Base-by-base conservation (phyloP, 2,329 filamentous ascomycete species). In the Colletotrichum plurivorum region DNA sequence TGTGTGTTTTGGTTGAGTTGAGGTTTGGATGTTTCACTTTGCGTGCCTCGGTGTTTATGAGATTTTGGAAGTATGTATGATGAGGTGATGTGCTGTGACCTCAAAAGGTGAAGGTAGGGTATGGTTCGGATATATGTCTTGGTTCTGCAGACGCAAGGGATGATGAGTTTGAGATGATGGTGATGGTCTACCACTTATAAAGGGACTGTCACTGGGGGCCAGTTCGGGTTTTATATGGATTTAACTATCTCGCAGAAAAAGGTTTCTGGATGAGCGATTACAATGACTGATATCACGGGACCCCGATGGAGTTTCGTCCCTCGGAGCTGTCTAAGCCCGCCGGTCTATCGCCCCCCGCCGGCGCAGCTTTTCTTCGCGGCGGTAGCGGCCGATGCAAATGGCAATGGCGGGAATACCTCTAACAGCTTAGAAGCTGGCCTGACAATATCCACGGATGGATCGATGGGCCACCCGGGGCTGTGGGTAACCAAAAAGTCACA, bases 401-500 rank as follows among this genome's bases (percentile, higher is more conserved):
- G 31, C 31, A 36, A 36, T 3, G 31, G 31, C 10, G 22, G 22
- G 22, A 25, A 25, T 36, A 10, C 31, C 31, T 16, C 22, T 41
- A 18, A 53, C 27, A 53, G n/a, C 43, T 63, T 41, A 25, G 22
- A 25, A 25, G 39, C 66, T 69, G 66, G 63, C 54, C 61, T 69
- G 61, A 59, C 61, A 36, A 36, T 36, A 36, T 8, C 8, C 7
- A 36, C 4, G 31, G 8, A 65, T 69, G 66, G 49, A 65, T 60
- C 66, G 61, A 65, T 63, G 52, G 58, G 56, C 52, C 51, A 36
- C 61, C 46, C 18, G 22, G 49, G 52, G 49, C 56, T 45, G 18
- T 51, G 48, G 58, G 46, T 15, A 13, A 18, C 13, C 8, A 8
- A 10, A 10, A 18, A 25, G 39, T 53, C 55, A 58, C 55, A 53